Conservation (phyloP, 2,329 filamentous ascomycete species). For the Stagonosporopsis cucurbitacearum region DNA sequence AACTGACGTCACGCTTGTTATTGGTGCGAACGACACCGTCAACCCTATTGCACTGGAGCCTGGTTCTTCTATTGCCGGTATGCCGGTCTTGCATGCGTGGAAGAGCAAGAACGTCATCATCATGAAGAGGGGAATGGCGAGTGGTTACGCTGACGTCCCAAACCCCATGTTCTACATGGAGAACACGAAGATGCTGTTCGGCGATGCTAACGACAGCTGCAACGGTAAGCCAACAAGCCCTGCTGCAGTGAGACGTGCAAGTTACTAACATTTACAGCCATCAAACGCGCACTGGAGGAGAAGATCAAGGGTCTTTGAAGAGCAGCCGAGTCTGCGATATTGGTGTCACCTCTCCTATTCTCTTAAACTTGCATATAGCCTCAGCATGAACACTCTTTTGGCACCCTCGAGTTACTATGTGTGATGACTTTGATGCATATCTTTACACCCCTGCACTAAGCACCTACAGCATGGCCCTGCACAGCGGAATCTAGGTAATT, state of each 20-base stretch:
- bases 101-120: slow-evolving; percentile 93
- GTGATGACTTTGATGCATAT: neutral
- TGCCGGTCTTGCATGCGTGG: slow-evolving; percentile 92
- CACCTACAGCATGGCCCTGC: too few relatives aligned
- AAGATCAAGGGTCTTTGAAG: slow-evolving; percentile 41
- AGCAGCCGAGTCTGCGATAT: neutral
- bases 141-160: slow-evolving; percentile 87
- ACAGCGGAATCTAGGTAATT: too few relatives aligned
- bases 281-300: slow-evolving; percentile 47
- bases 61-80: slow-evolving; percentile 83
- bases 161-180: slow-evolving; percentile 96
- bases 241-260: neutral
- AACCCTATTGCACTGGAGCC: slow-evolving; percentile 88
- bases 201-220: slow-evolving; percentile 83
- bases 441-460: slow-evolving; percentile 2
- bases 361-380: slow-evolving; percentile 1
- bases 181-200: slow-evolving; percentile 88
- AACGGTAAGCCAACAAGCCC: slow-evolving; percentile 59
- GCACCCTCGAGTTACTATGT: neutral
- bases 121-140: slow-evolving; percentile 91
- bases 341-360: neutral
- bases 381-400: neutral
- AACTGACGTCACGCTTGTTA: slow-evolving; percentile 85
- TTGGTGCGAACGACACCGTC: slow-evolving; percentile 91
- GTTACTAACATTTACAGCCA: slow-evolving; percentile 40